These are phyloP conservation scores for Calamus simplicifolius DNA, from an alignment of 176 grass and related monocot species.

Conservation along the genomic window DNA sequence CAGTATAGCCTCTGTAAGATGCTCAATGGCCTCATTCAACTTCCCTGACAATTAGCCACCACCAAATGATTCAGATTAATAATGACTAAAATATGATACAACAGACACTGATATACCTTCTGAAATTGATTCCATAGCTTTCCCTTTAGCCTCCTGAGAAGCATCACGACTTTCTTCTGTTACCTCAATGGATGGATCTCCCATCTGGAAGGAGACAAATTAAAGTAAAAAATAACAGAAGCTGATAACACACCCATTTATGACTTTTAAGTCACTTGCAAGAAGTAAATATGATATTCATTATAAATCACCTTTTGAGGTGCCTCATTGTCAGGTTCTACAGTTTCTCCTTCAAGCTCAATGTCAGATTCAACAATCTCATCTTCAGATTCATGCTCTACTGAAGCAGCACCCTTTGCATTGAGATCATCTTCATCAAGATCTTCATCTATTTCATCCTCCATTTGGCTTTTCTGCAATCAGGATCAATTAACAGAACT, in stretches of 20 bases:
- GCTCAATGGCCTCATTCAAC: constrained; percentile 68
- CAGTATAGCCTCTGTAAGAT: constrained; percentile 84
- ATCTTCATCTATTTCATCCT: constrained; percentile 54
- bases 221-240: neutral
- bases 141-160: constrained; percentile 74
- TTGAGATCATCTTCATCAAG: constrained; percentile 30
- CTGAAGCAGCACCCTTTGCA: constrained; percentile 43
- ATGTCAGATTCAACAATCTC: constrained; percentile 91
- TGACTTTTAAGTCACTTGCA: too few relatives aligned
- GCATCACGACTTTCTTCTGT: constrained; percentile 84
- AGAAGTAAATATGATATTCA: neutral
- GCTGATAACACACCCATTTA: too few relatives aligned
- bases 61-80: neutral
- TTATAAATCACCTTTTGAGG: constrained; percentile 60
- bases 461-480: constrained; percentile 24
- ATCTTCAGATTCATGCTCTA: constrained; percentile 83
- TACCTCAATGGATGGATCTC: constrained; percentile 65
- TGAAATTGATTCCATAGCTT: constrained; percentile 80
- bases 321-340: constrained; percentile 72
- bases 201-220: constrained; percentile 51
- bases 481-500: neutral
- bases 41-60: constrained; percentile 42
- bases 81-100: neutral
- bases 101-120: constrained; percentile 41
- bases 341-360: constrained; percentile 74